A percentile compares a stretch with the other conserved stretches of the same genome.
Evolutionary conservation across 148 eudicot species (phyloP).

Genomic region (Vaccinium vitisidaea): DNA sequence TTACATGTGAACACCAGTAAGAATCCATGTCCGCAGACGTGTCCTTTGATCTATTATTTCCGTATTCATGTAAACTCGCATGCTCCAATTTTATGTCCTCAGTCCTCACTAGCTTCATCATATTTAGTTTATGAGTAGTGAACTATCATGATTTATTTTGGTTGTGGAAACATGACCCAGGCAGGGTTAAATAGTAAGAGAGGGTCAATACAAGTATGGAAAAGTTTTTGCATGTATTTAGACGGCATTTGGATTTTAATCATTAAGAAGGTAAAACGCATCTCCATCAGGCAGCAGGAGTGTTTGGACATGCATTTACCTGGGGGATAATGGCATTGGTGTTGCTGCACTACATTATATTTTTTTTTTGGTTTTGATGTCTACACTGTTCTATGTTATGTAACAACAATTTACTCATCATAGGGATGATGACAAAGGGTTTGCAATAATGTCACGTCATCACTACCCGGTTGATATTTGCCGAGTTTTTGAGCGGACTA

Average conservation of each 20-base stretch:
- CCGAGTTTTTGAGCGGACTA: slow-evolving; percentile 78
- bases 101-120: background rate
- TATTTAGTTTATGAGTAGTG: slow-evolving; percentile 1
- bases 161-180: background rate
- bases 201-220: slow-evolving; percentile 4
- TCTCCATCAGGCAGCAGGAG: background rate
- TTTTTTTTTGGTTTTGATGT: background rate
- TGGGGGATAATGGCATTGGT: background rate
- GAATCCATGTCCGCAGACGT: background rate
- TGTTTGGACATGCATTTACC: background rate
- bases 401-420: slow-evolving; percentile 15
- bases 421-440: slow-evolving; percentile 98
- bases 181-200: background rate
- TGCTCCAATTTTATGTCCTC: background rate
- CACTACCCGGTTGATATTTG: slow-evolving; percentile 81
- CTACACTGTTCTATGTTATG: background rate
- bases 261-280: background rate
- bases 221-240: background rate
- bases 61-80: background rate
- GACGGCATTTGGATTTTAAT: background rate
- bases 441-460: slow-evolving; percentile 95
- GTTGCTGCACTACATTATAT: background rate
- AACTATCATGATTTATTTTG: slow-evolving; percentile 2
- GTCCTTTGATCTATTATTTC: background rate
- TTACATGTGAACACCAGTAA: background rate